These are phyloP conservation scores for Penicillium soppii DNA, from an alignment of 495 filamentous ascomycete genomes.

Conservation along the genomic window DNA sequence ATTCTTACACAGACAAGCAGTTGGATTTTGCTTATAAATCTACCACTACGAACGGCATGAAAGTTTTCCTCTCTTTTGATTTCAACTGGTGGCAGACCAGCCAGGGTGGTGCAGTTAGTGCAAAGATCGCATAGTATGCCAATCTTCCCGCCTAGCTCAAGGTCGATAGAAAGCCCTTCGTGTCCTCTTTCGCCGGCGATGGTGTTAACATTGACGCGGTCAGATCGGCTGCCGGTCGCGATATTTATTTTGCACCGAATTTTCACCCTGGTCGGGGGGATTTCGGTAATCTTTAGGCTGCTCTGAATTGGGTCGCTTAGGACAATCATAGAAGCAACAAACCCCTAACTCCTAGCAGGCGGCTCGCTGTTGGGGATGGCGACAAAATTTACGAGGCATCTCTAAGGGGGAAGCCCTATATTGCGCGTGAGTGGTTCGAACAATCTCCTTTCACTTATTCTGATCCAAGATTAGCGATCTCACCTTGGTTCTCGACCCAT, in stretches of 20 bases:
- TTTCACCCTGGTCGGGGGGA: constrained; percentile 45
- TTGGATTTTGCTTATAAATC: constrained; percentile 57
- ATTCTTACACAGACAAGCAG: constrained; percentile 52
- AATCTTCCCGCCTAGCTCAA: constrained; percentile 50
- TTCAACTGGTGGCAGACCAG: constrained; percentile 52
- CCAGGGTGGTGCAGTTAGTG: constrained; percentile 43
- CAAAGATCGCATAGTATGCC: constrained; percentile 49
- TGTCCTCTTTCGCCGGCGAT: constrained; percentile 55
- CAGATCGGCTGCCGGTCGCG: constrained; percentile 40
- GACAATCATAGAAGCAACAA: constrained; percentile 54
- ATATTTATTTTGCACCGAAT: constrained; percentile 57
- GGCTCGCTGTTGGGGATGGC: constrained; percentile 45
- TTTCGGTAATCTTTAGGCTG: constrained; percentile 43
- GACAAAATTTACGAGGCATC: constrained; percentile 49
- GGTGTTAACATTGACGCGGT: constrained; percentile 47
- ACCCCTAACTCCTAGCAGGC: constrained; percentile 42
- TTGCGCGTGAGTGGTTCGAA: constrained; percentile 41
- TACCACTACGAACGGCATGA: constrained; percentile 56
- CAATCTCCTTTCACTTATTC: neutral
- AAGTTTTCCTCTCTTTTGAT: constrained; percentile 62
- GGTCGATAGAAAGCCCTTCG: constrained; percentile 55
- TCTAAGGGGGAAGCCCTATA: constrained; percentile 52
- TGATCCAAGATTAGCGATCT: constrained; percentile 26
- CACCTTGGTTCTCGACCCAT: constrained; percentile 46
- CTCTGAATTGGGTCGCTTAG: constrained; percentile 65